Conservation (phyloP, 441 rosid species). For the Bocquillonia castaneifolia region DNA sequence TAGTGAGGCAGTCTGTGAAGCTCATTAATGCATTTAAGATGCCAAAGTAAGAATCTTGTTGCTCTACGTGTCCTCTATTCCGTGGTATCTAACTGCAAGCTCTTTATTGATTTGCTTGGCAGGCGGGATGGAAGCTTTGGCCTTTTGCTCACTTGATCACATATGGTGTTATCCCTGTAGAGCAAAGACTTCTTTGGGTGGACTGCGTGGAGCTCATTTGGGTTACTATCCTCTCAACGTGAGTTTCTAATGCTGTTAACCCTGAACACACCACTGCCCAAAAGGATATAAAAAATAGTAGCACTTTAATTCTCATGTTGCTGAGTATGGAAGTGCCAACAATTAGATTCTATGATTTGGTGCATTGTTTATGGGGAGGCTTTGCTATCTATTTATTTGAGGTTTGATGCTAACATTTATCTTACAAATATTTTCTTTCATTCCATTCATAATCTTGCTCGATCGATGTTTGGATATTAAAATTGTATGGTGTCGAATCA, state of each 20-base stretch:
- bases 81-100: constrained; percentile 30
- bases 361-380: too few species aligned
- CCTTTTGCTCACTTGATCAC: constrained; percentile 93
- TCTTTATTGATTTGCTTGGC: constrained; percentile 40
- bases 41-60: background rate
- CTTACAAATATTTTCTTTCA: background rate
- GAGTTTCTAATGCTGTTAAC: constrained; percentile 5
- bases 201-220: constrained; percentile 86
- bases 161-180: constrained; percentile 75
- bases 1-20: background rate
- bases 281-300: background rate
- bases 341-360: background rate
- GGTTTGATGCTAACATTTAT: background rate
- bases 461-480: background rate
- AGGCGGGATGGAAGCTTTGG: constrained; percentile 99
- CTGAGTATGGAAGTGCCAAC: background rate
- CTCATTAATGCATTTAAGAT: background rate
- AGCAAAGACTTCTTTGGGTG: constrained; percentile 91
- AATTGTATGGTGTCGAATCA: background rate
- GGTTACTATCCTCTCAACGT: constrained; percentile 90
- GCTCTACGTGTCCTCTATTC: background rate
- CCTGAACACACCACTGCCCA: background rate
- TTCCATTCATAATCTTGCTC: background rate
- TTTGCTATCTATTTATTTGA: background rate
- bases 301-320: background rate